Evolutionary conservation across 116 monocot species (phyloP).

Genomic region (Dioscorea cayenensis): DNA sequence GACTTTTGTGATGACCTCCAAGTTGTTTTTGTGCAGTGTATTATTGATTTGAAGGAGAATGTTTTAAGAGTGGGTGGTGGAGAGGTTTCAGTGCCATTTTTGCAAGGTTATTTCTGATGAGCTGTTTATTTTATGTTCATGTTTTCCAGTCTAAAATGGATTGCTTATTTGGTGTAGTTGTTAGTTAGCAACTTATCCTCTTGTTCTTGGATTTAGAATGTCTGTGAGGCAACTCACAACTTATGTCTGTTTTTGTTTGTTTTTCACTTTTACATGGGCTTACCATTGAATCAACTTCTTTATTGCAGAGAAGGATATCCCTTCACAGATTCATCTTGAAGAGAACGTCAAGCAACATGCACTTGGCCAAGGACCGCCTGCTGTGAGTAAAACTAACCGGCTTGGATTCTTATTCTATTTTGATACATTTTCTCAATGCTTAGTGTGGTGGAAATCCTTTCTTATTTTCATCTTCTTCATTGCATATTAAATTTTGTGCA

Average conservation of each 20-base stretch:
- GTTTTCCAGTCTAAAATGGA: too few species aligned
- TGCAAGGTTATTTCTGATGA: slow-evolving; percentile 50
- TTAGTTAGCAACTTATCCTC: too few species aligned
- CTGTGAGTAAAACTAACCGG: slow-evolving; percentile 32
- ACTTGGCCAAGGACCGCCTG: slow-evolving; percentile 38
- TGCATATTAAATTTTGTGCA: not conserved
- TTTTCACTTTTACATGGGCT: not conserved
- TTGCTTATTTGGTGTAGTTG: too few species aligned
- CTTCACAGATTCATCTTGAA: slow-evolving; percentile 65
- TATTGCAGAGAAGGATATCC: slow-evolving; percentile 84
- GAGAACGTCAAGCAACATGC: slow-evolving; percentile 44
- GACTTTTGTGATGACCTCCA: not conserved
- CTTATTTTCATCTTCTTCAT: not conserved
- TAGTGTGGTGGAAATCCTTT: not conserved
- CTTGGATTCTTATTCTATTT: not conserved
- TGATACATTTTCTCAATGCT: not conserved
- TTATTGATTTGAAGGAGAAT: slow-evolving; percentile 98
- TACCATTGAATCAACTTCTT: not conserved
- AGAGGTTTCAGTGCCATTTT: slow-evolving; percentile 95
- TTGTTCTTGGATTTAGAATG: too few species aligned
- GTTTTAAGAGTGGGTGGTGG: slow-evolving; percentile 93
- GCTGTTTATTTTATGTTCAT: not conserved
- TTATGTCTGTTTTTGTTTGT: too few species aligned
- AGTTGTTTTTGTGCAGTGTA: slow-evolving; percentile 51
- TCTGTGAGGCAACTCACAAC: too few species aligned